These are phyloP conservation scores for Populus hybrid DNA, from an alignment of 441 rosid genomes.

Conservation along the genomic window DNA sequence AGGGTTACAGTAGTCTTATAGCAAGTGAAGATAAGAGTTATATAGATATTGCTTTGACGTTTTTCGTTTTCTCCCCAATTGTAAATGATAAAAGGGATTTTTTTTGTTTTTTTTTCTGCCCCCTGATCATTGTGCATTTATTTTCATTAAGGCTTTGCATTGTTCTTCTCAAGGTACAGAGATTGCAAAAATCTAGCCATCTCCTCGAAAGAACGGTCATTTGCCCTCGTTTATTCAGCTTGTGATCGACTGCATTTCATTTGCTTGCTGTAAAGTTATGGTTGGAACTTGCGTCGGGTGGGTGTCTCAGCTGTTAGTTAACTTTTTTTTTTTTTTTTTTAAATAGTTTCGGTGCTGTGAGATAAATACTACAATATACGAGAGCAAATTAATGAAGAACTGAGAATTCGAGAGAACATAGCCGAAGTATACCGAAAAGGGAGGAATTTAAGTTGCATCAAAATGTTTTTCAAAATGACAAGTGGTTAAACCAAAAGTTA, in stretches of 20 bases:
- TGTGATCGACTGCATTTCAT: background rate
- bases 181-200: background rate
- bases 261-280: background rate
- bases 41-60: background rate
- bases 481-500: background rate
- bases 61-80: slow-evolving; percentile 2
- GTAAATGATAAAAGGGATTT: slow-evolving; percentile 25
- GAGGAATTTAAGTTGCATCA: too few species aligned
- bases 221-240: background rate
- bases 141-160: background rate
- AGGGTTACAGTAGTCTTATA: background rate
- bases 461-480: too few species aligned
- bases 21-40: slow-evolving; percentile 1
- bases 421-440: too few species aligned
- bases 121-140: background rate
- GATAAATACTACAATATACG: background rate
- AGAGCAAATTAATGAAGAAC: background rate
- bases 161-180: slow-evolving; percentile 5
- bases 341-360: background rate
- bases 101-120: too few species aligned
- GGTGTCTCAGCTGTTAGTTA: too few species aligned
- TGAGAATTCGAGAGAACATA: too few species aligned
- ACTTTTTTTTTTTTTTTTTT: too few species aligned
- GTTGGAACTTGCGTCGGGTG: too few species aligned
- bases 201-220: too few species aligned